These are phyloP conservation scores for Boletus sensibilis DNA, from an alignment of 768 basidiomycete species.

Conservation along the genomic window DNA sequence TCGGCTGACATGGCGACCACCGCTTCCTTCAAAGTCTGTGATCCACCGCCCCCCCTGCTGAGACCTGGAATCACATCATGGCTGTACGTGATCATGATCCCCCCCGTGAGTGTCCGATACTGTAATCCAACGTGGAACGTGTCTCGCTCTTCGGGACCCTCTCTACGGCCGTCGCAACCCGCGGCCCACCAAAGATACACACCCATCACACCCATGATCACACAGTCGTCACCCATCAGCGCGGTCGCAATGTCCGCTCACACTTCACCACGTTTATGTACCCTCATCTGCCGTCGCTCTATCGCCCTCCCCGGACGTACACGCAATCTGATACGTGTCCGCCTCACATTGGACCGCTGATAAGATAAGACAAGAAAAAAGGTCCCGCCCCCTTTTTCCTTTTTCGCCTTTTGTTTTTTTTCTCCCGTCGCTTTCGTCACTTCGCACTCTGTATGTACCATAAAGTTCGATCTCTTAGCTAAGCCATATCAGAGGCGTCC, in stretches of 20 bases:
- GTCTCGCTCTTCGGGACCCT: conserved; percentile 20
- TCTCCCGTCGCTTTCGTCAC: conserved; percentile 19
- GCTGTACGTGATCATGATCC: conserved; percentile 24
- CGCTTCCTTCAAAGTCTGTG: conserved; percentile 3
- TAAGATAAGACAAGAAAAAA: conserved; percentile 31
- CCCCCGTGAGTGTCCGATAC: conserved; percentile 12
- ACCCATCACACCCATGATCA: conserved; percentile 5
- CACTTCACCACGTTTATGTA: conserved; percentile 7
- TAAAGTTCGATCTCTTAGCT: conserved; percentile 10
- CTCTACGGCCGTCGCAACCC: conserved; percentile 21
- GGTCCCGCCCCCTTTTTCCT: conserved; percentile 9
- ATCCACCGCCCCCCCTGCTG: conserved; percentile 1
- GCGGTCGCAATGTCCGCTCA: conserved; percentile 11
- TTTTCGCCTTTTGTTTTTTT: conserved; percentile 14
- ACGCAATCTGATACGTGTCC: conserved; percentile 26
- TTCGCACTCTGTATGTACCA: neutral
- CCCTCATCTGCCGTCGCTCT: conserved; percentile 11
- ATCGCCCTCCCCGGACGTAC: conserved; percentile 15
- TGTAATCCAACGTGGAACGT: conserved; percentile 19
- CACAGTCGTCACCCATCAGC: conserved; percentile 3
- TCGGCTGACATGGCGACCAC: conserved; percentile 2
- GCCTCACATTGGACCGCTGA: conserved; percentile 20
- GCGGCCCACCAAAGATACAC: conserved; percentile 11
- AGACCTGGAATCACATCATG: conserved; percentile 14
- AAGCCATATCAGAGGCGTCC: neutral